Percentiles rank a stretch among this genome's conserved stretches.
Conservation (phyloP, 78 protist species). For the Andalucia godoyi region DNA sequence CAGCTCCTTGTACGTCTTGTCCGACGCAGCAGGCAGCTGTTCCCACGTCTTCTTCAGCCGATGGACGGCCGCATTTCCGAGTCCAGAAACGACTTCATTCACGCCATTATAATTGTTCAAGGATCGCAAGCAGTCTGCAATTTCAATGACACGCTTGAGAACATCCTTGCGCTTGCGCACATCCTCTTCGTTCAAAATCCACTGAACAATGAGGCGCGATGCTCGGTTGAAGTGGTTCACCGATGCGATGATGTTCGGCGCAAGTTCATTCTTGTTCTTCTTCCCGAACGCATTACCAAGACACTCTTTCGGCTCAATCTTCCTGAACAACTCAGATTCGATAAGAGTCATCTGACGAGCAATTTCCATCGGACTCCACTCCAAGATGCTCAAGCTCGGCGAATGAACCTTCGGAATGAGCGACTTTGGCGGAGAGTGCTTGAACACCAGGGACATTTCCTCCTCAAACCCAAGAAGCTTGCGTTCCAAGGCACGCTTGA, state of each 20-base stretch:
- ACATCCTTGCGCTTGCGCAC: not conserved
- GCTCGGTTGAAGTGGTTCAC: conserved; percentile 23
- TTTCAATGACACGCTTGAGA: not conserved
- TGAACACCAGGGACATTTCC: not conserved
- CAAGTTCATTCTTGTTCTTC: not conserved
- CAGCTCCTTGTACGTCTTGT: not conserved
- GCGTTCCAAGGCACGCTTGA: not conserved
- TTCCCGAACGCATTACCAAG: conserved; percentile 12
- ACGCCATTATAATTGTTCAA: conserved; percentile 4
- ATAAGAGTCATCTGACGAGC: conserved; percentile 27
- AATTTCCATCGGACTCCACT: not conserved
- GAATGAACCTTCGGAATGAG: not conserved
- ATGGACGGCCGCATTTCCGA: not conserved
- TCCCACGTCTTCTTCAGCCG: conserved; percentile 3
- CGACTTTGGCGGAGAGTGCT: not conserved
- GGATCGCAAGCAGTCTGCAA: not conserved
- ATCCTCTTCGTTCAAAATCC: not conserved
- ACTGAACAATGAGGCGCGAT: conserved; percentile 45
- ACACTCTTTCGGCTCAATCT: conserved; percentile 15
- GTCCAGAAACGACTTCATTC: conserved; percentile 2
- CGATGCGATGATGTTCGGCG: conserved; percentile 16
- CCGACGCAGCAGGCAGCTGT: not conserved
- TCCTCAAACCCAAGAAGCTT: not conserved
- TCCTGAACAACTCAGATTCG: conserved; percentile 1
- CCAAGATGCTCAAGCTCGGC: not conserved